Base-by-base conservation (phyloP, 2,329 filamentous ascomycete species). In the Blastomyces gilchristii region DNA sequence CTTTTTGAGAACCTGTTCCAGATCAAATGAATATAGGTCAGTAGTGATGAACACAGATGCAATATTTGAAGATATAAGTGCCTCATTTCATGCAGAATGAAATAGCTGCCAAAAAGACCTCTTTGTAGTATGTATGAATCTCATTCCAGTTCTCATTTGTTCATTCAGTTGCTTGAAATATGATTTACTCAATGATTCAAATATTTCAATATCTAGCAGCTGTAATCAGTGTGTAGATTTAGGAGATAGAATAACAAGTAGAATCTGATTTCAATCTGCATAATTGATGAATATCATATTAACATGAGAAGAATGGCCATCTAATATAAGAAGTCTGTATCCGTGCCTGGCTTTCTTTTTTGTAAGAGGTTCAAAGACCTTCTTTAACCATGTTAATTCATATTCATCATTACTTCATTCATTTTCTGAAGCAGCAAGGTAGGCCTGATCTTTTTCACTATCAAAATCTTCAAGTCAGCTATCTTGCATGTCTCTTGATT, bases 181-280 rank as follows among this genome's bases (percentile, higher is more conserved):
- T 45, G 60, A n/a, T 39, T 39, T 34, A 16, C 22, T 12, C 0
- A 64, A 50, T 50, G 18, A 16, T 49, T 12, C n/a, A 58, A 64
- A 64, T 54, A 64, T 62, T 53, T 5, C 37, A 62, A 64, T n/a
- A 64, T 64, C 54, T 62, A 61, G 59, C 4, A 25, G 49, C 37
- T 64, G 43, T 62, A 64, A 59, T 39, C 37, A 54, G 53, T 64
- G 47, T 58, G 41, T 62, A 53, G 47, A 64, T 50, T 64, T 34
- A 59, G 53, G n/a, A 54, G 54, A 25, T 54, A 64, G 37, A 47
- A 64, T 28, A 1, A 43, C 31, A 52, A 64, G 59, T 39, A 58
- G n/a, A 57, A 64, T 64, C 3, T 34, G 41, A 64, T 64, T 50
- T 37, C 28, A 2, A 37, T 62, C 18, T 37, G 41, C 22, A 37